Base-by-base conservation (phyloP, 2,329 filamentous ascomycete genomes). In the Albifimbria verrucaria region DNA sequence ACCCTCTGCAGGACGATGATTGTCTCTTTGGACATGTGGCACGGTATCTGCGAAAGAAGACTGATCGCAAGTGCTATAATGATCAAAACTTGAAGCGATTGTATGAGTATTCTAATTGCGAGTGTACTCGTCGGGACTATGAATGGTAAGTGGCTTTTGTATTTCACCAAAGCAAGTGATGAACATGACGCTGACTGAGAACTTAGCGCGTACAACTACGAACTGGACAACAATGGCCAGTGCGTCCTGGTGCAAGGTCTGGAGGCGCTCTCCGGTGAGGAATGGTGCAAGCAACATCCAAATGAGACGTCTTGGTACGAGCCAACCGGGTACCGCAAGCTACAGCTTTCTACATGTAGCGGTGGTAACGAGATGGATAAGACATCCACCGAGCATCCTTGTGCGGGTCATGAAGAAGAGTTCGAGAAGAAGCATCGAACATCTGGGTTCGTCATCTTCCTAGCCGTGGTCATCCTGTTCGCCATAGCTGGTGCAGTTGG, bases 21-120 rank as follows among this genome's bases (percentile, higher is more conserved):
- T 99, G 94, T 70, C 79, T 99, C 2, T 99, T 99, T 65, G 94
- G 94, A 1, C 95, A 97, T 67, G 82, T 90, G 53, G 86, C 92
- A 25, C 83, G 90, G 65, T 99, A 97, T 65, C 83, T 96, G 64
- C 90, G 94, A 68, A 99, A 97, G 81, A 92, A 89, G 71, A 72
- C 79, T n/a, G 84, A 86, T 17, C 78, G 80, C 20, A 74, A 87
- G 47, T 99, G 94, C 76, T 96, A 86, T 77, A 97, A 96, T 63
- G 86, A 88, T 49, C 81, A 82, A 67, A 82, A 80, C 57, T 82
- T 95, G 57, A 78, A 85, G 58, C 83, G 86, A 58, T 77, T 93
- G 23, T 87, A 92, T 70, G 80, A 81, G 59, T 86, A 90, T 59
- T 74, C 81, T 58, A 91, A 95, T 68, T 99, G 94, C 77, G 79